phyloP scores from a whole-genome alignment of 2,329 filamentous ascomycete genomes.

The Mycogone perniciosa region DNA sequence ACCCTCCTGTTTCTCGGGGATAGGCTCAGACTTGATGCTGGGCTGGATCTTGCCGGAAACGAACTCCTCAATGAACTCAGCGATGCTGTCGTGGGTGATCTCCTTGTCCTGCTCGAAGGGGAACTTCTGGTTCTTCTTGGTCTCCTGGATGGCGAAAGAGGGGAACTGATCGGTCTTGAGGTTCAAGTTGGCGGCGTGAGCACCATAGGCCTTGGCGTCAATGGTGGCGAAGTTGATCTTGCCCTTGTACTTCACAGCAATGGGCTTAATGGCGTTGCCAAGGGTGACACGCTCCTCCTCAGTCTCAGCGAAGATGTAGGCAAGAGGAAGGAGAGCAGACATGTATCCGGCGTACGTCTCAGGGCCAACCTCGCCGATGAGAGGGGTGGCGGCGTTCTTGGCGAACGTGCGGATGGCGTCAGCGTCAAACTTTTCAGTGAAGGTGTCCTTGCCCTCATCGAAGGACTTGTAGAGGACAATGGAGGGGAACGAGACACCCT shows the following conservation, averaged over 20 bases:
- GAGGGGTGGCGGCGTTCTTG: conserved; percentile 76
- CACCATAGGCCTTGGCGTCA: conserved; percentile 87
- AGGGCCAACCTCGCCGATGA: conserved; percentile 92
- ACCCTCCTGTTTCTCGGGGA: conserved; percentile 89
- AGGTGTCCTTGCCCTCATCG: conserved; percentile 89
- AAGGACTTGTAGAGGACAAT: conserved; percentile 92
- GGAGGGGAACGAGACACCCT: conserved; percentile 80
- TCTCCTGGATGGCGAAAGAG: conserved; percentile 95
- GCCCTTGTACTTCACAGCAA: conserved; percentile 90
- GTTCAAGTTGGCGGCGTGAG: conserved; percentile 95
- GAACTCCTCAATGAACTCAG: conserved; percentile 80
- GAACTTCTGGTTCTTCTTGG: conserved; percentile 92
- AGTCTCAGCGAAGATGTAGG: conserved; percentile 96
- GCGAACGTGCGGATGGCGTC: conserved; percentile 77
- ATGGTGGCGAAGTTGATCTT: conserved; percentile 97
- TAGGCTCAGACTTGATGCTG: conserved; percentile 96
- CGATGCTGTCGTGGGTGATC: conserved; percentile 65
- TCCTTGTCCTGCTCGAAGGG: conserved; percentile 81
- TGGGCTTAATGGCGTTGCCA: conserved; percentile 68
- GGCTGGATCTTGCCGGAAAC: conserved; percentile 82
- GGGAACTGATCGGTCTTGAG: conserved; percentile 93
- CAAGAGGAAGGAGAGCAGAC: conserved; percentile 82
- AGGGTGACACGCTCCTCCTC: conserved; percentile 80
- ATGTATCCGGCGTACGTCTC: conserved; percentile 97
- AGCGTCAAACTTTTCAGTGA: conserved; percentile 69